Percentiles rank a stretch among this genome's conserved stretches.
Conservation (phyloP, 345 rosid species). For the Acer campestre region DNA sequence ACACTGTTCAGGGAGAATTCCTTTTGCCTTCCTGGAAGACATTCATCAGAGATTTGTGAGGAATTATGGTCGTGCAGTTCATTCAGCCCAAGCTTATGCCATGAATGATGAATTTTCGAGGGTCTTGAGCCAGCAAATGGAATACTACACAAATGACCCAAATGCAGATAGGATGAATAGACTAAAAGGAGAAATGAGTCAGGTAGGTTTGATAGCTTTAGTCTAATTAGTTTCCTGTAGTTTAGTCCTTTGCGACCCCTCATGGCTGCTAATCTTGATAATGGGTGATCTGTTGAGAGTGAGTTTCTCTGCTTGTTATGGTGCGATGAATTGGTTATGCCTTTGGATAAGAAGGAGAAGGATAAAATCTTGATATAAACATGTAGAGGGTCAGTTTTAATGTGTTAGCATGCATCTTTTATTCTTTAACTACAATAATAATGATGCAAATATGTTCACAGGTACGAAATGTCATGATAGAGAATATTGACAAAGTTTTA, state of each 20-base stretch:
- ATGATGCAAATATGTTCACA: constrained; percentile 16
- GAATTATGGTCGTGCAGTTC: constrained; percentile 68
- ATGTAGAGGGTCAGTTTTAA: constrained; percentile 1
- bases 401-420: not conserved
- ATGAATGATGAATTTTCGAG: constrained; percentile 98
- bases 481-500: constrained; percentile 90
- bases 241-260: not conserved
- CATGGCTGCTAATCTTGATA: not conserved
- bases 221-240: constrained; percentile 3
- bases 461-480: constrained; percentile 95
- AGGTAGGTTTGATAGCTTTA: constrained; percentile 44
- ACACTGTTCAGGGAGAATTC: constrained; percentile 64
- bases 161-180: constrained; percentile 91
- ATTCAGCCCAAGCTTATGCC: constrained; percentile 81
- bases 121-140: constrained; percentile 93
- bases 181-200: constrained; percentile 91
- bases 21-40: constrained; percentile 91
- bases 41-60: constrained; percentile 91
- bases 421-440: not conserved
- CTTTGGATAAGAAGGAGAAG: not conserved
- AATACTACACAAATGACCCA: constrained; percentile 79
- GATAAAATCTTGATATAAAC: not conserved
- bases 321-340: not conserved
- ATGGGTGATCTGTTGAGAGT: not conserved
- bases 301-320: not conserved